Conservation (phyloP, 177 flowering plant species). For the Vitis hybrid region DNA sequence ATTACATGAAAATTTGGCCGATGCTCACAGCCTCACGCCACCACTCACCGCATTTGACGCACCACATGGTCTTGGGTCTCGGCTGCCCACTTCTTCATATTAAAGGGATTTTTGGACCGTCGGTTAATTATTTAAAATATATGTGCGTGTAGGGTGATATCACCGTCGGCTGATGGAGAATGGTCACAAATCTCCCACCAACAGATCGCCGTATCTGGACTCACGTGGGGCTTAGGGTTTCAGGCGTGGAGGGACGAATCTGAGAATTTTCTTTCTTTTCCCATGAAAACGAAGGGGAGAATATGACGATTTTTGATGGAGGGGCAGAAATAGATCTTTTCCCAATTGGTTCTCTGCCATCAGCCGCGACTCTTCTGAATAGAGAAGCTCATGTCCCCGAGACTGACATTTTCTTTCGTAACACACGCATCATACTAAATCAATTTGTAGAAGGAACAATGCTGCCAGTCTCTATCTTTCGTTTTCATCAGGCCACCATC, state of each 20-base stretch:
- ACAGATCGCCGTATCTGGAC: not conserved
- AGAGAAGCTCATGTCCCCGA: too few relatives aligned
- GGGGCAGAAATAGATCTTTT: too few relatives aligned
- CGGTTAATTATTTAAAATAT: not conserved
- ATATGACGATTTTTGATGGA: too few relatives aligned
- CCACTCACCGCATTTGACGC: not conserved
- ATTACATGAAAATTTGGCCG: not conserved
- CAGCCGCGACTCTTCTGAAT: not conserved
- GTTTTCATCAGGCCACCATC: too few relatives aligned
- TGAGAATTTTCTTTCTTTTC: not conserved
- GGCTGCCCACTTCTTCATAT: not conserved
- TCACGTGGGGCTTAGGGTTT: not conserved
- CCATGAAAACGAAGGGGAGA: not conserved
- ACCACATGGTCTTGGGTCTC: not conserved
- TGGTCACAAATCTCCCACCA: not conserved
- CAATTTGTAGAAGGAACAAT: too few relatives aligned
- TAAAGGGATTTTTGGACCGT: not conserved
- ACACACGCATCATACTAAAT: too few relatives aligned
- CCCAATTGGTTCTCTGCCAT: not conserved
- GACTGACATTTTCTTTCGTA: too few relatives aligned
- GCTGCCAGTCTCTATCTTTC: too few relatives aligned
- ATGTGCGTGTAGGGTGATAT: not conserved
- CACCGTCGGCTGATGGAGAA: not conserved
- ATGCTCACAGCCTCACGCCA: not conserved
- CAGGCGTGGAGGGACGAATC: not conserved